Conservation (phyloP, 2,329 filamentous ascomycete genomes). For the Rutstroemia sydowiana region DNA sequence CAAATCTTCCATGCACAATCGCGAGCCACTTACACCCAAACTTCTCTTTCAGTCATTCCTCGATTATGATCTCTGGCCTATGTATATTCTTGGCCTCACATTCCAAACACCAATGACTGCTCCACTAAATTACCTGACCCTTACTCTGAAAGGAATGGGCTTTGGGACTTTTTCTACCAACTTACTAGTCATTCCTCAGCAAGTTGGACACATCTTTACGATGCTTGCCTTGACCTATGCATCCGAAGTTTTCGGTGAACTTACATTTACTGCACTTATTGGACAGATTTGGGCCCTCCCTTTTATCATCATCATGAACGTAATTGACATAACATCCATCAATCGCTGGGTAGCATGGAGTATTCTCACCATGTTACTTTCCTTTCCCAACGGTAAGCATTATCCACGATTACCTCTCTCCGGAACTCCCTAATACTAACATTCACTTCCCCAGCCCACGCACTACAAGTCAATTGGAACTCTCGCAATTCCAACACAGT, state of each 20-base stretch:
- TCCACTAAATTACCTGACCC: slow-evolving; percentile 49
- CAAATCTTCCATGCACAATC: slow-evolving; percentile 43
- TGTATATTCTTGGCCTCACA: slow-evolving; percentile 36
- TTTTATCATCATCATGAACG: slow-evolving; percentile 40
- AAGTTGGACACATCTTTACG: slow-evolving; percentile 40
- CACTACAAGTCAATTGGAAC: slow-evolving; percentile 42
- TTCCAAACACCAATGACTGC: slow-evolving; percentile 46
- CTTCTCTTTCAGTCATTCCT: slow-evolving; percentile 40
- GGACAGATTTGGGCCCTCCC: slow-evolving; percentile 54
- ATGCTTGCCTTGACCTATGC: slow-evolving; percentile 32
- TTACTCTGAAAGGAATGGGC: slow-evolving; percentile 48
- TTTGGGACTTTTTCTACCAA: slow-evolving; percentile 57
- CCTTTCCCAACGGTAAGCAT: slow-evolving; percentile 34
- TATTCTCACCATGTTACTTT: slow-evolving; percentile 36
- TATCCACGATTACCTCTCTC: not conserved
- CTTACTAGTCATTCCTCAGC: slow-evolving; percentile 52
- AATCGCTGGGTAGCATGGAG: slow-evolving; percentile 38
- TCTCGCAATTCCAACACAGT: slow-evolving; percentile 54
- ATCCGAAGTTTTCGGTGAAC: slow-evolving; percentile 40
- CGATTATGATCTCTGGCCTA: slow-evolving; percentile 47
- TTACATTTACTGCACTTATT: slow-evolving; percentile 41
- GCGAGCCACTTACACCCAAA: slow-evolving; percentile 38
- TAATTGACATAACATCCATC: slow-evolving; percentile 32
- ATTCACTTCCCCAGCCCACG: slow-evolving; percentile 33
- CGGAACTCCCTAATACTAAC: not conserved